Evolutionary conservation across 306 rosid species (phyloP), one percentile per base, ranked within the genome.

Genomic region (Astragalus glycyphyllos): DNA sequence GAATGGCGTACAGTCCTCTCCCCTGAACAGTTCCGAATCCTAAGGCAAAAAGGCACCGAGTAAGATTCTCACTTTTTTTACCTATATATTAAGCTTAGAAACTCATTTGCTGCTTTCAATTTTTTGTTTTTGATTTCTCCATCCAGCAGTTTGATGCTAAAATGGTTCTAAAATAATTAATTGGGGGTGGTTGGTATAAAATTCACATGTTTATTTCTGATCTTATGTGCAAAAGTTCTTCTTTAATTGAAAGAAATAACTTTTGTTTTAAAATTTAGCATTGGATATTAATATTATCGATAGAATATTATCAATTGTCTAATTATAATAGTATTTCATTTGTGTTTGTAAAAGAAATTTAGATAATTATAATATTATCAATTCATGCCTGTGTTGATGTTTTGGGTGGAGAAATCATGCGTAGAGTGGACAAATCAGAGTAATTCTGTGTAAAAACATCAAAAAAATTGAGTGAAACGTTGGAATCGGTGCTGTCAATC

Each of bases 1-100:
- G 91, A 88, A 58, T 91, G 96, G 97, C 86, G 65, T 48, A 85
- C 88, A 4, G 11, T 88, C 50, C 96, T 91, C 75, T 91, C 97
- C 5, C 92, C 96, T 0, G 80, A 86, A 45, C 96, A 91, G 84
- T 88, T 88, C 84, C 92, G 81, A 16, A 86, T 91, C 85, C 89
- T 91, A 47, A 81, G 97, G 78, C 86, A 78, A 35, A 91, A 85
- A 74, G 96, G 88, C 73, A 91, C 92, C 0, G 92, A 91, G 96
- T 88, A 80, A 56, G 88, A 42, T 62, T 68, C 56, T 69, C 6
- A 20, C 17, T 44, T 23, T n/a, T n/a, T 41, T 35, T 1, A 7
- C 40, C 40, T 35, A 20, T 35, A 20, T 35, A 35, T 35, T n/a
- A 4, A 47, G 11, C 55, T 51, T 11, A 15, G 6, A 11, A 23